Evolutionary conservation across 2,329 filamentous ascomycete genomes (phyloP).

Genomic region (Claviceps monticola): DNA sequence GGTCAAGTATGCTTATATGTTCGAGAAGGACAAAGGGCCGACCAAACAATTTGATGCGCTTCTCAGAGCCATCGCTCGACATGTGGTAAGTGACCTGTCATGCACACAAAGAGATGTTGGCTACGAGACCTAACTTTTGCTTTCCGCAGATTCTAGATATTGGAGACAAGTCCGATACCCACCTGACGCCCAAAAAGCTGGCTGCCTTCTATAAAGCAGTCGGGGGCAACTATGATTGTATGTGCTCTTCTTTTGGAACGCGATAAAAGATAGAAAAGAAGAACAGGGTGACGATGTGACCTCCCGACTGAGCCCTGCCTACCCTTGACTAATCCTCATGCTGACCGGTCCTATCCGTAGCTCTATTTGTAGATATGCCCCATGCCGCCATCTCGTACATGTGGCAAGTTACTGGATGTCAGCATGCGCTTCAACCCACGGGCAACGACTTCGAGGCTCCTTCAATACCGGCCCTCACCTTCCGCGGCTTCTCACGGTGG

Average conservation of each 20-base stretch:
- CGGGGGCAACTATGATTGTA: slow-evolving; percentile 61
- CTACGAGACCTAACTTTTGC: slow-evolving; percentile 8
- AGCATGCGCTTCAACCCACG: slow-evolving; percentile 70
- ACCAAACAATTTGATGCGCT: slow-evolving; percentile 54
- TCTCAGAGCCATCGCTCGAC: slow-evolving; percentile 50
- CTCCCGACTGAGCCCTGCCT: neutral
- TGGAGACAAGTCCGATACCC: slow-evolving; percentile 38
- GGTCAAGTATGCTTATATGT: slow-evolving; percentile 50
- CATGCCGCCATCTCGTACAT: slow-evolving; percentile 73
- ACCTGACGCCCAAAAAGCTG: slow-evolving; percentile 53
- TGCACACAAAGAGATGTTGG: neutral
- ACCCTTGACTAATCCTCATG: neutral
- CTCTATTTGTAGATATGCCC: slow-evolving; percentile 65
- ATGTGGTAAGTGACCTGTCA: slow-evolving; percentile 47
- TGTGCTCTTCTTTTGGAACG: slow-evolving; percentile 7
- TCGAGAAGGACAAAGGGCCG: slow-evolving; percentile 52
- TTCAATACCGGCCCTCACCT: slow-evolving; percentile 68
- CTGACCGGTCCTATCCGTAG: slow-evolving; percentile 18
- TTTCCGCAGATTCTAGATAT: slow-evolving; percentile 37
- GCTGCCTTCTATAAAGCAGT: slow-evolving; percentile 65
- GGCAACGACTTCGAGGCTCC: slow-evolving; percentile 61
- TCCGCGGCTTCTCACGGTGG: slow-evolving; percentile 81
- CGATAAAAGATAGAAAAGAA: neutral
- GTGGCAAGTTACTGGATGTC: slow-evolving; percentile 81
- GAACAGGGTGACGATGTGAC: neutral